Conservation (phyloP, 768 basidiomycete species). For the Mycena olivaceomarginata region DNA sequence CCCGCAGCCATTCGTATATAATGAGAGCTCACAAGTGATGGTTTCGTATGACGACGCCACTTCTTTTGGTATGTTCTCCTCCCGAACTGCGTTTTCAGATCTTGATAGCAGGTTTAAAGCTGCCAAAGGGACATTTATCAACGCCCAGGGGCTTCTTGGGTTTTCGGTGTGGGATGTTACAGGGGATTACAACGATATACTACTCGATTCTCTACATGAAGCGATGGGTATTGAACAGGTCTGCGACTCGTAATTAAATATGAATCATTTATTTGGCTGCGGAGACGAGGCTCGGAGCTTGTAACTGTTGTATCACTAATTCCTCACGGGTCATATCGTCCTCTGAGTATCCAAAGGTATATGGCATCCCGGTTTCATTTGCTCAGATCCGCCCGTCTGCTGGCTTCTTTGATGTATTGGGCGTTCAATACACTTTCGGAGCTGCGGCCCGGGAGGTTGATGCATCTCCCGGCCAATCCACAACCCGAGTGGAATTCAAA, state of each 20-base stretch:
- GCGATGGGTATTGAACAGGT: slow-evolving; percentile 44
- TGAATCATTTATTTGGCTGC: background rate
- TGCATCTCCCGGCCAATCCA: too few relatives aligned
- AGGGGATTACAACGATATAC: slow-evolving; percentile 76
- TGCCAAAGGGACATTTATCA: slow-evolving; percentile 79
- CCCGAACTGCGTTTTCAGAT: background rate
- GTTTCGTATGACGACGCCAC: slow-evolving; percentile 80
- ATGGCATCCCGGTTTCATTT: too few relatives aligned
- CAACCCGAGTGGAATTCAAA: too few relatives aligned
- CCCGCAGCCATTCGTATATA: slow-evolving; percentile 81
- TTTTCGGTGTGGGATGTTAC: slow-evolving; percentile 86
- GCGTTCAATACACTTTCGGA: too few relatives aligned
- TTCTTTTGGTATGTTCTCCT: slow-evolving; percentile 65
- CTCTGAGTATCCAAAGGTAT: background rate
- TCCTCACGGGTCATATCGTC: too few relatives aligned
- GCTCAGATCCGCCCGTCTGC: background rate
- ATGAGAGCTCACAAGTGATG: slow-evolving; percentile 69
- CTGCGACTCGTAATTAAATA: slow-evolving; percentile 26
- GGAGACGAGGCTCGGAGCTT: background rate
- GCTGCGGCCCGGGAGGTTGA: too few relatives aligned
- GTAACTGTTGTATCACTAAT: background rate
- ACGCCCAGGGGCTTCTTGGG: slow-evolving; percentile 71
- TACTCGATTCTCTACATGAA: slow-evolving; percentile 76
- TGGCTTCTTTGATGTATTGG: background rate
- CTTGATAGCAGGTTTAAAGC: slow-evolving; percentile 34